Evolutionary conservation across 495 filamentous ascomycete species (phyloP).

Genomic region (Clavariopsis aquatica): DNA sequence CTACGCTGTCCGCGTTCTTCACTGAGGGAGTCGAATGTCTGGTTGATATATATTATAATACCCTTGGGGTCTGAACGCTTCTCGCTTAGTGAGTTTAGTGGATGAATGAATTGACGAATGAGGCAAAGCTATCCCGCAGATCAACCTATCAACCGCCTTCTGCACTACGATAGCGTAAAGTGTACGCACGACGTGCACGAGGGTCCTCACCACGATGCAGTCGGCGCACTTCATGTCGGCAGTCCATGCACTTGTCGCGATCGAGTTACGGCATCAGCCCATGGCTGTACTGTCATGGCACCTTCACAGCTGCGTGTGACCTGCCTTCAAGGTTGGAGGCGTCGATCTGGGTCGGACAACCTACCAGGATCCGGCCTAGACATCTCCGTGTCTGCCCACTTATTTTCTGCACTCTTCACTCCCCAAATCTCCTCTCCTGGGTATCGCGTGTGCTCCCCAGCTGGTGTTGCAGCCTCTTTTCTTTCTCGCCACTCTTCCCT

Average conservation of each 20-base stretch:
- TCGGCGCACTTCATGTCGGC: neutral
- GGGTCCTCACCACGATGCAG: neutral
- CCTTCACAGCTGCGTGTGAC: neutral
- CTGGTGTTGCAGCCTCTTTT: conserved; percentile 3
- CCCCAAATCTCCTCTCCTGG: neutral
- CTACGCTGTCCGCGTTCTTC: neutral
- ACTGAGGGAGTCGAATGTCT: neutral
- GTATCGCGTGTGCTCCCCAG: neutral
- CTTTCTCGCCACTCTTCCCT: neutral
- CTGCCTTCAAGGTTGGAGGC: neutral
- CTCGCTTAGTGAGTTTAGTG: neutral
- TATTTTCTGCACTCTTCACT: conserved; percentile 3
- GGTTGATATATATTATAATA: neutral
- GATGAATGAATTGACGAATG: conserved; percentile 4
- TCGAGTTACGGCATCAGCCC: neutral
- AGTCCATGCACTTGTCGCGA: too few relatives aligned
- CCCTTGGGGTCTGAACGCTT: neutral
- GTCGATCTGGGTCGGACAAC: neutral
- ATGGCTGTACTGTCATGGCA: neutral
- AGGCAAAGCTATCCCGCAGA: neutral
- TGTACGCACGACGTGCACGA: neutral
- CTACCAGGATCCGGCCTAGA: conserved; percentile 14
- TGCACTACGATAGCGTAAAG: conserved; percentile 10
- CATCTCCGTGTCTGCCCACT: conserved; percentile 20
- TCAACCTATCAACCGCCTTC: neutral